Percentiles rank a stretch among this genome's conserved stretches.
Evolutionary conservation across 2,329 filamentous ascomycete species (phyloP).

Genomic region (Venturia oleaginea): DNA sequence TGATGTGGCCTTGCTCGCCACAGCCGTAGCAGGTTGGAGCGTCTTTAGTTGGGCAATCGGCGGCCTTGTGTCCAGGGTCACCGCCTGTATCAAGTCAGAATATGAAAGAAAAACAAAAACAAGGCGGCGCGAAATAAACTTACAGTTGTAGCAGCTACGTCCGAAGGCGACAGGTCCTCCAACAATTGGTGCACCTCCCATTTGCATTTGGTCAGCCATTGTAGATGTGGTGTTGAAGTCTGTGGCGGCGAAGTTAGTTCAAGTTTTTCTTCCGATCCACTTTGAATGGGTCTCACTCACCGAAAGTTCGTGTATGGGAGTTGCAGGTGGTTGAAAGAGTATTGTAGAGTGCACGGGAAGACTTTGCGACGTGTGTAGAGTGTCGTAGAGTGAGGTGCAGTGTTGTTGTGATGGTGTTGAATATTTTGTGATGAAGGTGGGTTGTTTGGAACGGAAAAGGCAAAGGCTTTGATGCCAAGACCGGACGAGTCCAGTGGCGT

Average conservation of each 20-base stretch:
- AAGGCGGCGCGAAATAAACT: not conserved
- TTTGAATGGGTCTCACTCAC: constrained; percentile 2
- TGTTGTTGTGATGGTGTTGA: not conserved
- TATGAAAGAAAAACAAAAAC: not conserved
- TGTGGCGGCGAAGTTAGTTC: not conserved
- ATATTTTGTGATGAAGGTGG: constrained; percentile 7
- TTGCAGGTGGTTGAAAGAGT: not conserved
- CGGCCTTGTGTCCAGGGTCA: constrained; percentile 40
- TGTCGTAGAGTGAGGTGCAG: not conserved
- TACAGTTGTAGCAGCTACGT: constrained; percentile 11
- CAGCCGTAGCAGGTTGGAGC: constrained; percentile 41
- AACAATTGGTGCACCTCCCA: not conserved
- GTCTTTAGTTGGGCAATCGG: constrained; percentile 43
- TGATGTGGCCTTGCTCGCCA: constrained; percentile 39
- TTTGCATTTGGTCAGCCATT: not conserved
- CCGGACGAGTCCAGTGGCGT: not conserved
- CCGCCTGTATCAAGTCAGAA: constrained; percentile 29
- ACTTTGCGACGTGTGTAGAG: not conserved
- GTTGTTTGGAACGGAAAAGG: not conserved
- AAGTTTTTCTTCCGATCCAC: constrained; percentile 5
- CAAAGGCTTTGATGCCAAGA: not conserved
- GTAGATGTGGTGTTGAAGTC: not conserved
- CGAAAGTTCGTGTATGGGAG: not conserved
- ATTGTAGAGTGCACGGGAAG: not conserved
- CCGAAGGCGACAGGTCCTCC: not conserved